phyloP scores from a whole-genome alignment of 805 yeast genomes.

The Tetrapisispora phaffii region DNA sequence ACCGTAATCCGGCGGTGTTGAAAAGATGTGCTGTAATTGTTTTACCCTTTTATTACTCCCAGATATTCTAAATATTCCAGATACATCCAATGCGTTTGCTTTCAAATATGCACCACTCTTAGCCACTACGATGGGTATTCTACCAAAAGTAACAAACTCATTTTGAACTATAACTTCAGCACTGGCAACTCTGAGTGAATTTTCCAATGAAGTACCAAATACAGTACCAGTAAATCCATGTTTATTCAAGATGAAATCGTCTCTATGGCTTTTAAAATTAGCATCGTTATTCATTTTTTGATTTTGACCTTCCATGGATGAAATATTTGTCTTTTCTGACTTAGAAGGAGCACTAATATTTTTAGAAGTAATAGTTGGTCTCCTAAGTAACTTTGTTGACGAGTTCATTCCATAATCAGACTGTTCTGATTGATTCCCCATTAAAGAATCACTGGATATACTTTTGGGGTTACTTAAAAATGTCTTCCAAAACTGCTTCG shows the following conservation, averaged over 20 bases:
- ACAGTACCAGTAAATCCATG: conserved; percentile 39
- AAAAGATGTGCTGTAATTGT: conserved; percentile 74
- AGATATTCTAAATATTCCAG: conserved; percentile 89
- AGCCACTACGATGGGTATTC: conserved; percentile 90
- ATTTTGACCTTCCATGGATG: neutral
- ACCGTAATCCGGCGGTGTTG: conserved; percentile 84
- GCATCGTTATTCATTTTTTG: neutral
- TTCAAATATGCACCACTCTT: conserved; percentile 85
- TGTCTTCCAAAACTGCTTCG: conserved; percentile 26
- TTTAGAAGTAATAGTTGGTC: conserved; percentile 10
- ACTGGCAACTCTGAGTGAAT: conserved; percentile 55
- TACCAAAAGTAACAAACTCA: conserved; percentile 69
- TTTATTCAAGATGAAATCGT: conserved; percentile 29
- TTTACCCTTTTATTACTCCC: conserved; percentile 85
- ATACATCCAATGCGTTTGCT: conserved; percentile 63
- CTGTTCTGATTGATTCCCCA: neutral
- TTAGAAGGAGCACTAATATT: neutral
- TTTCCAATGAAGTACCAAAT: conserved; percentile 71
- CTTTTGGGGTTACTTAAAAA: conserved; percentile 27
- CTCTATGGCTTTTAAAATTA: conserved; percentile 30
- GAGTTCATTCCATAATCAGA: neutral
- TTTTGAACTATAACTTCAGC: conserved; percentile 56
- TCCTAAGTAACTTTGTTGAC: neutral
- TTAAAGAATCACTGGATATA: conserved; percentile 24
- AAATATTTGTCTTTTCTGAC: neutral